These are phyloP conservation scores for Naematelia encephala DNA, from an alignment of 768 basidiomycete species.

Conservation along the genomic window DNA sequence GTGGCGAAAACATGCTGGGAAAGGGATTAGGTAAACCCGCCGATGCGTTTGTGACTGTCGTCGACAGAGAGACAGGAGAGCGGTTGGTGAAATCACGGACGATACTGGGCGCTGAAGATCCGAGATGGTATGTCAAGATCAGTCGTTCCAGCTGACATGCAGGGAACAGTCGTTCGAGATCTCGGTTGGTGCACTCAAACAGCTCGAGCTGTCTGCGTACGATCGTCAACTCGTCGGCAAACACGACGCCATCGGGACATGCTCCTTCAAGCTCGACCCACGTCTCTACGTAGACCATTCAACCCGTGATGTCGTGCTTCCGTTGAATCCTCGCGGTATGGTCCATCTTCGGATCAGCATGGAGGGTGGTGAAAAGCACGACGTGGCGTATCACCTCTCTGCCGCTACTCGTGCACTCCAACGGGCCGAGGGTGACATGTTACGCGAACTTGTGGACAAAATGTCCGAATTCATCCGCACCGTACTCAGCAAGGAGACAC, in stretches of 20 bases:
- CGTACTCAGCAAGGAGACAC: slow-evolving; percentile 20
- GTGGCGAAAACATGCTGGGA: slow-evolving; percentile 42
- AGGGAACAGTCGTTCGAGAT: slow-evolving; percentile 48
- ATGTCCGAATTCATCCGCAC: slow-evolving; percentile 42
- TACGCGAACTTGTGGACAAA: slow-evolving; percentile 38
- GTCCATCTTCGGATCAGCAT: slow-evolving; percentile 41
- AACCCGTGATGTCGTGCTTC: slow-evolving; percentile 38
- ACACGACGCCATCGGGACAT: slow-evolving; percentile 45
- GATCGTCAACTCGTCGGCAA: slow-evolving; percentile 50
- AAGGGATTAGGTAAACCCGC: slow-evolving; percentile 34
- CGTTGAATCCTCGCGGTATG: slow-evolving; percentile 41
- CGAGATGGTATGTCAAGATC: slow-evolving; percentile 37
- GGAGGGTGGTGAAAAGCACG: slow-evolving; percentile 45
- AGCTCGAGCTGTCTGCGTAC: slow-evolving; percentile 36
- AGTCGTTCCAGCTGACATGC: not conserved
- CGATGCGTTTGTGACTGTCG: slow-evolving; percentile 42
- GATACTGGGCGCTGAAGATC: slow-evolving; percentile 44
- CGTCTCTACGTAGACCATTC: slow-evolving; percentile 22
- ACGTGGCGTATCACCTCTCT: slow-evolving; percentile 40
- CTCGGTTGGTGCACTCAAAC: slow-evolving; percentile 29
- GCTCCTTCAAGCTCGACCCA: slow-evolving; percentile 45
- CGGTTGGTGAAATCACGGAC: slow-evolving; percentile 46
- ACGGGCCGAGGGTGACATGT: slow-evolving; percentile 40
- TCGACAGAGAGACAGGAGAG: slow-evolving; percentile 30
- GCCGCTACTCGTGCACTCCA: slow-evolving; percentile 38